Evolutionary conservation across 305 asterid species (phyloP).

Genomic region (Fraxinus platypoda): DNA sequence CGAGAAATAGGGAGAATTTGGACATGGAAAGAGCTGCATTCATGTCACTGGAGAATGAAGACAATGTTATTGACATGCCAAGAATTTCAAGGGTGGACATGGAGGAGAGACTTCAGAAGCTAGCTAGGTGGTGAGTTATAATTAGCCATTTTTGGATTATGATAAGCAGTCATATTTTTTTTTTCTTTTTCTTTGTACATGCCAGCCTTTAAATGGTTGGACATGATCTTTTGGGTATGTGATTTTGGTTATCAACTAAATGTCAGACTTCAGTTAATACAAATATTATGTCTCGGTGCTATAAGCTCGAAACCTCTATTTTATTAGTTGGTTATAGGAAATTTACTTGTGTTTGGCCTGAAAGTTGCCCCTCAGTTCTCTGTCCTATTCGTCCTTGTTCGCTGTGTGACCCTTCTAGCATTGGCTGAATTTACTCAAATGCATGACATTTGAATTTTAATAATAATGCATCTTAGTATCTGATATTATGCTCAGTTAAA

Average conservation of each 20-base stretch:
- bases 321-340: conserved; percentile 1
- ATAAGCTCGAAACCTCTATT: conserved; percentile 2
- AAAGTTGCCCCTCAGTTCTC: conserved; percentile 5
- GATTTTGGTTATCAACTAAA: background rate
- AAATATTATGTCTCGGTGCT: conserved; percentile 3
- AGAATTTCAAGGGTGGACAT: conserved; percentile 71
- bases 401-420: conserved; percentile 6
- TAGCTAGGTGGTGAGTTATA: conserved; percentile 71
- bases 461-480: background rate
- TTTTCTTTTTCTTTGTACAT: background rate
- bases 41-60: conserved; percentile 47
- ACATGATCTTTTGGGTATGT: background rate
- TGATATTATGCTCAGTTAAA: background rate
- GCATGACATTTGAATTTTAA: background rate
- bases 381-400: background rate
- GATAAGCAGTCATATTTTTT: background rate
- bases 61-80: conserved; percentile 45
- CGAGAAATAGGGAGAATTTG: conserved; percentile 25
- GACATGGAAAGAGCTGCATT: conserved; percentile 77
- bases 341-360: background rate
- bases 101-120: conserved; percentile 93
- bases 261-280: background rate
- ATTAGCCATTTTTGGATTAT: background rate
- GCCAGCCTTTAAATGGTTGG: background rate
- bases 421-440: conserved; percentile 5